Evolutionary conservation across 768 basidiomycete species (phyloP).

Genomic region (Tricholoma furcatifolium): DNA sequence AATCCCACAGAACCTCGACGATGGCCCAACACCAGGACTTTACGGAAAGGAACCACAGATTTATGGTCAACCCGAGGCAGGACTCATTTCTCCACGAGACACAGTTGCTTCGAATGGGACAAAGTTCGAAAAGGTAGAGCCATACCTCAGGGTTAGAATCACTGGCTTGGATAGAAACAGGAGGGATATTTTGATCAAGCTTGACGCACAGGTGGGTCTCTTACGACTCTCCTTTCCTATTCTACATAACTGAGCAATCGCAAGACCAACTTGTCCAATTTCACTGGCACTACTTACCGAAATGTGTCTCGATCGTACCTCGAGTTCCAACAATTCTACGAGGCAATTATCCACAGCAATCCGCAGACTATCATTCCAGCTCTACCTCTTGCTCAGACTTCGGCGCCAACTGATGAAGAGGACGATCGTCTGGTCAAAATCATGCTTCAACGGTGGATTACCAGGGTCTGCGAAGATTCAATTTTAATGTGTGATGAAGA

Average conservation of each 20-base stretch:
- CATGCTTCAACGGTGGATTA: conserved; percentile 94
- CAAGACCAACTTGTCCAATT: conserved; percentile 93
- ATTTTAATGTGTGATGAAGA: conserved; percentile 91
- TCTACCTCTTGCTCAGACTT: conserved; percentile 93
- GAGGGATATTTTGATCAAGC: conserved; percentile 88
- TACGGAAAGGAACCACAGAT: conserved; percentile 84
- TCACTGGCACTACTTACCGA: conserved; percentile 83
- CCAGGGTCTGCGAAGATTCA: conserved; percentile 88
- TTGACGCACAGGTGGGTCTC: conserved; percentile 85
- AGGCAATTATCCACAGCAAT: conserved; percentile 83
- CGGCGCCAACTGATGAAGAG: conserved; percentile 96
- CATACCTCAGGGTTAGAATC: conserved; percentile 87
- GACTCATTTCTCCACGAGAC: conserved; percentile 74
- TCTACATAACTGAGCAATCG: conserved; percentile 5
- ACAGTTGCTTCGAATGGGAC: conserved; percentile 66
- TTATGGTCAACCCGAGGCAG: conserved; percentile 83
- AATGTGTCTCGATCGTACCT: conserved; percentile 94
- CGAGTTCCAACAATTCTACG: conserved; percentile 94
- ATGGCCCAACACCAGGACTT: conserved; percentile 51
- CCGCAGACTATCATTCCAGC: conserved; percentile 97
- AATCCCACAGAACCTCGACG: conserved; percentile 48
- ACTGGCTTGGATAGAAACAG: conserved; percentile 92
- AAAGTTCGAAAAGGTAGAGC: conserved; percentile 73
- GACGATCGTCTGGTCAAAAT: conserved; percentile 95
- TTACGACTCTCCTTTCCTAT: conserved; percentile 6